Base-by-base conservation (phyloP, 1,284 basidiomycete species). In the Thecaphora thlaspeos region DNA sequence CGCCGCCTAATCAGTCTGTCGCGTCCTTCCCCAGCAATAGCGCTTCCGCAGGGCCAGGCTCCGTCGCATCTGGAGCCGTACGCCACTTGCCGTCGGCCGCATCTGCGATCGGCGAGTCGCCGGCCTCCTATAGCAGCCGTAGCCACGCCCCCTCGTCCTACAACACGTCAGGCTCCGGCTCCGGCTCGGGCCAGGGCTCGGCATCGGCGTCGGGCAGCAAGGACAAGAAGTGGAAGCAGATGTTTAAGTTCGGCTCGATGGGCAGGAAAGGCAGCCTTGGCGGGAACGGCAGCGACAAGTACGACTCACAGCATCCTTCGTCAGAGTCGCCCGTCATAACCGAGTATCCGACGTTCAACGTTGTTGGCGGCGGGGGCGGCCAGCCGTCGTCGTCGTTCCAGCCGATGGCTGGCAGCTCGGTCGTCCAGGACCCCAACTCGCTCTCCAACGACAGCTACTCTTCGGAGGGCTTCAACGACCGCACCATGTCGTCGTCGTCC, bases 141-240 rank as follows among this genome's bases (percentile, higher is more conserved):
- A 48, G 51, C 2, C 47, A 61, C 22, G 47, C 55, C 41, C 36
- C 42, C n/a, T 55, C 55, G 2, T 40, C 55, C 22, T 36, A 46
- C 43, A 5, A 17, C 17, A 5, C 19, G 8, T 4, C 37, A 7
- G 37, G 5, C 37, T 4, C 17, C 5, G 26, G 7, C 11, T 28
- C 26, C 11, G 26, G 26, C 11, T 28, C 26, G 7, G 26, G 26
- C 11, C 11, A 5, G 5, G 26, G 26, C 11, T 28, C 26, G 7
- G 26, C 7, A 5, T 18, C 40, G 10, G 48, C 51, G 26, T 34
- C 43, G 34, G 52, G 57, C 39, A 47, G 51, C n/a, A 66, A 72
- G 49, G 71, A 73, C 57, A 74, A 73, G 46, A 74, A 74, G 51
- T 74, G 71, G 71, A 74, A 74, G 61, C 57, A 62, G 28, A 72